These are phyloP conservation scores for Pestalotiopsis sp. DNA, from an alignment of 2,329 filamentous ascomycete species.

Conservation along the genomic window DNA sequence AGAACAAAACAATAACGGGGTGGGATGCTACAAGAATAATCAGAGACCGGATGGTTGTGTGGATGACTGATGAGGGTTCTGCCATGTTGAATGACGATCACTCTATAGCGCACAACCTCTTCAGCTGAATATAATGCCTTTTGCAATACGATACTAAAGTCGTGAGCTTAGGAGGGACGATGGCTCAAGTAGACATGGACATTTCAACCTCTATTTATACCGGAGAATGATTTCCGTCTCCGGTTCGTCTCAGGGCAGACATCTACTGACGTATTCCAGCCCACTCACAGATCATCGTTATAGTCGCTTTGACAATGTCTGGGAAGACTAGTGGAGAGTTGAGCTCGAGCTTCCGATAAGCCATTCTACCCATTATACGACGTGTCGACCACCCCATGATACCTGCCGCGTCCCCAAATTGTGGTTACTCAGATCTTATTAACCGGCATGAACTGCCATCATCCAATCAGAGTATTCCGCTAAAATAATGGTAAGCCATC, in stretches of 20 bases:
- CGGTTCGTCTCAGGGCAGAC: not conserved
- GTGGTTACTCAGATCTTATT: slow-evolving; percentile 22
- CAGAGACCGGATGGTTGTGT: slow-evolving; percentile 27
- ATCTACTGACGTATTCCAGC: not conserved
- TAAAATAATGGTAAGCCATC: slow-evolving; percentile 11
- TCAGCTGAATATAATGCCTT: no score
- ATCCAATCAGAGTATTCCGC: slow-evolving; percentile 32
- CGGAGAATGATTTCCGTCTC: not conserved
- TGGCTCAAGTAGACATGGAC: not conserved
- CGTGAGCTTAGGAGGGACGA: not conserved
- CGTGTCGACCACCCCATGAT: not conserved
- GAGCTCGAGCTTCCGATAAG: not conserved
- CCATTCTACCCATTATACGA: not conserved
- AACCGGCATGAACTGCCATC: slow-evolving; percentile 16
- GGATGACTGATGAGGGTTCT: slow-evolving; percentile 18
- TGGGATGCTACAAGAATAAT: slow-evolving; percentile 33
- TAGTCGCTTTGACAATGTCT: not conserved
- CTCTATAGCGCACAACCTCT: no score
- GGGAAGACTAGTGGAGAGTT: not conserved
- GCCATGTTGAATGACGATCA: not conserved
- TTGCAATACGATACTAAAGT: no score
- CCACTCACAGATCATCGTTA: not conserved
- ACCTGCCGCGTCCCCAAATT: not conserved
- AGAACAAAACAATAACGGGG: slow-evolving; percentile 28
- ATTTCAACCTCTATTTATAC: not conserved